Evolutionary conservation across 306 rosid species (phyloP), one percentile per base, ranked within the genome.

Genomic region (Leucaena leucocephala): DNA sequence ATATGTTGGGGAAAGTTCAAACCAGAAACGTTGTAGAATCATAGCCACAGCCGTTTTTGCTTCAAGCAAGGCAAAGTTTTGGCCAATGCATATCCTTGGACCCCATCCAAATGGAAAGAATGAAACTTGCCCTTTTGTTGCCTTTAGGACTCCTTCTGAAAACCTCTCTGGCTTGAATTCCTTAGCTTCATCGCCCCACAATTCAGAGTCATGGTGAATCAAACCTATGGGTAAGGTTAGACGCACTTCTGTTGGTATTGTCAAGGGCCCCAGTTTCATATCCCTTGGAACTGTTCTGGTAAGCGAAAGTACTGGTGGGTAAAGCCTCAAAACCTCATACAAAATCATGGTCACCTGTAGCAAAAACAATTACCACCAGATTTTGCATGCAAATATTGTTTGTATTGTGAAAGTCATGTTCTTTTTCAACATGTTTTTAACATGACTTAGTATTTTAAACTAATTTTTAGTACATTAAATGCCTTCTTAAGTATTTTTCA

Each of bases 121-220:
- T 5, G 83, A 71, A 38, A 43, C 21, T 82, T 3, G 78, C 11
- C 85, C 75, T 19, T 85, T 87, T 11, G 91, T 81, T 52, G 92
- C 92, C 75, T 86, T 88, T 0, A 67, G 69, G 77, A 89, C 21
- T 45, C 91, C 92, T 59, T 84, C 88, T 0, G 86, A 75, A 54
- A 91, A 89, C 36, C 94, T 88, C 50, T 88, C 88, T 27, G 97
- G 92, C 11, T 85, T 89, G 75, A 91, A 91, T 44, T 85, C 87
- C 0, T 70, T 44, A 9, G 85, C 90, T 77, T 91, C 87, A 5
- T 86, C 82, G 8, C 94, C 94, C 94, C 92, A 91, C 1, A 88
- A 27, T 44, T 86, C 85, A 21, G 8, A 1, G 16, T 89, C 80
- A 42, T 76, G 90, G 13, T 89, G 94, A 68, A 88, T 8, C 34